Evolutionary conservation across 331 rosid species (phyloP).

Genomic region (Dryas integrifolia): DNA sequence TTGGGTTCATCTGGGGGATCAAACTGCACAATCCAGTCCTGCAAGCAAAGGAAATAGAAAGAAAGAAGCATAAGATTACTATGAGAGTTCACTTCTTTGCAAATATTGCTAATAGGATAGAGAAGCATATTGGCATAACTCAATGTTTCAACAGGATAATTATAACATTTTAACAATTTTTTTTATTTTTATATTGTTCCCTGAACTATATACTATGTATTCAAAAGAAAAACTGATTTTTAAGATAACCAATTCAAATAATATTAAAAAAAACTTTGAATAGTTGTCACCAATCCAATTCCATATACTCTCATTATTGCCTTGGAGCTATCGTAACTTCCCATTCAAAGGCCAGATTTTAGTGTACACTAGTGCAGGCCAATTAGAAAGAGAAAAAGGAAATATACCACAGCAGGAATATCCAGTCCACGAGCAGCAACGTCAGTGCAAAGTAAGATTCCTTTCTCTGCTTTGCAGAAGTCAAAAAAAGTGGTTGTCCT

Average conservation of each 20-base stretch:
- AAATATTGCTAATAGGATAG: not conserved
- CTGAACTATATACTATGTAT: too few relatives aligned
- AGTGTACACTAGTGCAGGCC: not conserved
- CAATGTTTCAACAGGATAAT: not conserved
- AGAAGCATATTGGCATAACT: not conserved
- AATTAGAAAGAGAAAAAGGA: slow-evolving; percentile 14
- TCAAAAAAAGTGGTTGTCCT: slow-evolving; percentile 73
- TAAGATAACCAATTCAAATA: too few relatives aligned
- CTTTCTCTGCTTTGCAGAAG: slow-evolving; percentile 80
- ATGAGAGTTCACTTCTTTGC: not conserved
- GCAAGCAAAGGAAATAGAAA: slow-evolving; percentile 27
- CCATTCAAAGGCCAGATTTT: too few relatives aligned
- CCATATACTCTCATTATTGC: not conserved
- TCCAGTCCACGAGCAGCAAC: slow-evolving; percentile 99
- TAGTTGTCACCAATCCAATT: not conserved
- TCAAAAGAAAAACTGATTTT: too few relatives aligned
- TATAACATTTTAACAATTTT: too few relatives aligned
- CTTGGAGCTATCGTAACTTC: too few relatives aligned
- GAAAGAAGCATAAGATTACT: not conserved
- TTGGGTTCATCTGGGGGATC: slow-evolving; percentile 99
- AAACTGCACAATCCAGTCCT: slow-evolving; percentile 98
- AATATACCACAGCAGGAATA: slow-evolving; percentile 79
- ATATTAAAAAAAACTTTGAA: not conserved
- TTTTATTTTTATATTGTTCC: too few relatives aligned
- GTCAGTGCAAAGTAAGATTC: slow-evolving; percentile 91